Base-by-base conservation (phyloP, 2,329 filamentous ascomycete species). In the Onygena corvina region DNA sequence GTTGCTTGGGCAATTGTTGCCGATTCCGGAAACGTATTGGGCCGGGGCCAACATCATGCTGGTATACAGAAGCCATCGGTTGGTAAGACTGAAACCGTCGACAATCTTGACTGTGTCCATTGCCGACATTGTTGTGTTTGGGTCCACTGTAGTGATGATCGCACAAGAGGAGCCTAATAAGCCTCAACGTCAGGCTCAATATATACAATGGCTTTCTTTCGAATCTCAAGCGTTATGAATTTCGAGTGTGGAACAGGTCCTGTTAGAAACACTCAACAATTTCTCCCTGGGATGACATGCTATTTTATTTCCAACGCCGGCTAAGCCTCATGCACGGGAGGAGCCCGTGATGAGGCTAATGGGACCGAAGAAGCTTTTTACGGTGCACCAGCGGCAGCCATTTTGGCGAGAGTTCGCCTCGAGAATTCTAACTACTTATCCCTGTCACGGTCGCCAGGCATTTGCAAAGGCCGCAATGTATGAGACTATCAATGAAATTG, bases 41-140 rank as follows among this genome's bases (percentile, higher is more conserved):
- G 47, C 47, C 7, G 47, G 47, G 16, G 47, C 23, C 29, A 49
- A 23, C 35, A 49, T 44, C 16, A 49, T 33, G 7, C 47, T 49
- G 25, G 47, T 23, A 16, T 46, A 46, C n/a, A 46, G 44, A 14
- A 46, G 44, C 27, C 44, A 46, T 18, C 44, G 27, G 27, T 46
- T 46, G 44, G 27, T 33, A 18, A 46, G 11, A 4, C 44, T 46
- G 44, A 46, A 46, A 9, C 44, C 44, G 12, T 33, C 12, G 11
- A 46, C 44, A n/a, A 46, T 29, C 14, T 31, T n/a, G 20, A 33
- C 7, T 12, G 20, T 16, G 1, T 25, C 14, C 44, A 46, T 46
- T 30, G 30, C 30, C 14, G 30, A n/a, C n/a, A n/a, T n/a, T n/a
- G n/a, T n/a, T n/a, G n/a, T n/a, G n/a, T n/a, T n/a, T n/a, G n/a